Conservation (phyloP, 306 rosid genomes). For the Delonix regia region DNA sequence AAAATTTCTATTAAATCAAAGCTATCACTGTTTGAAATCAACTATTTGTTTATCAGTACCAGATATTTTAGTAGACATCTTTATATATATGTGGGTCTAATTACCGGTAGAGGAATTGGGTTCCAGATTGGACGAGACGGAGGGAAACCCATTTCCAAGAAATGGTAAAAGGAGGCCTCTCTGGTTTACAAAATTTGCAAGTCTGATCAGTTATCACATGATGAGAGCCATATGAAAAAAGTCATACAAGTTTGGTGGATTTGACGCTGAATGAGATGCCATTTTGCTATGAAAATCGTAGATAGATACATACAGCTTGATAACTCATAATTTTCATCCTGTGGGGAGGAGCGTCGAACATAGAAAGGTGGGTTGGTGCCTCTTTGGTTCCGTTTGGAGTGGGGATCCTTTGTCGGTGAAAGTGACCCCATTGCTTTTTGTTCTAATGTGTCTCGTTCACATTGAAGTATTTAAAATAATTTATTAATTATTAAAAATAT, state of each 20-base stretch:
- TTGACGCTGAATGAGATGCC: constrained; percentile 22
- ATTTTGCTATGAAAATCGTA: background rate
- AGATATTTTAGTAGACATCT: too few relatives aligned
- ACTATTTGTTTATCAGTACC: too few relatives aligned
- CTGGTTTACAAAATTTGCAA: background rate
- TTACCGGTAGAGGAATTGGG: constrained; percentile 9
- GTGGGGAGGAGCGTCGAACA: constrained; percentile 16
- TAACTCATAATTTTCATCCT: background rate
- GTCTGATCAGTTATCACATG: too few relatives aligned
- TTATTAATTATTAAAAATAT: too few relatives aligned
- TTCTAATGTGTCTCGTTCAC: constrained; percentile 19
- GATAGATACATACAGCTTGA: background rate
- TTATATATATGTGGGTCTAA: background rate
- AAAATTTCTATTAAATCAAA: too few relatives aligned
- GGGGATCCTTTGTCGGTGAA: constrained; percentile 33
- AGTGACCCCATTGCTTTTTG: constrained; percentile 15
- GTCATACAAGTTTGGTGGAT: background rate
- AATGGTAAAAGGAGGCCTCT: background rate
- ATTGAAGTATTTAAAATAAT: too few relatives aligned
- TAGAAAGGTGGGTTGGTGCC: constrained; percentile 41
- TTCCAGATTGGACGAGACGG: constrained; percentile 27
- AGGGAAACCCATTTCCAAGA: background rate
- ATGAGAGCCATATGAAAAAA: background rate
- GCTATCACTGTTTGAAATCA: too few relatives aligned
- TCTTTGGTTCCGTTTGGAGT: constrained; percentile 33